Base-by-base conservation (phyloP, 192 early-diverging fungal genomes). In the Podila minutissima region DNA sequence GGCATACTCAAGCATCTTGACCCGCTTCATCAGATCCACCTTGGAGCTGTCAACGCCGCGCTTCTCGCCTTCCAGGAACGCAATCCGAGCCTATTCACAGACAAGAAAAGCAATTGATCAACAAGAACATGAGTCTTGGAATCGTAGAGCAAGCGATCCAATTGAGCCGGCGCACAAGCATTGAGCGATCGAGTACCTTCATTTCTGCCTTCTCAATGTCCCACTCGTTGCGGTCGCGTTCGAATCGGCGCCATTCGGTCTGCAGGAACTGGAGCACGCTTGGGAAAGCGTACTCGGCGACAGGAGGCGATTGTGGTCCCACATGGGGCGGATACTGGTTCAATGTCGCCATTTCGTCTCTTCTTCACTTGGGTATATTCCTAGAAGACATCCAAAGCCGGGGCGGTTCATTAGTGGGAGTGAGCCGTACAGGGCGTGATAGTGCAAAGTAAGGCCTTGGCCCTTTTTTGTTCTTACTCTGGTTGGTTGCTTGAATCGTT, bases 1-100 rank as follows among this genome's bases (percentile, higher is more conserved):
- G 15, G 93, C 91, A 83, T 88, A 94, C 77, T 96, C 94, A 12
- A 96, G 86, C 95, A 96, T 96, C 81, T 94, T 95, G 31, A 94
- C 88, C 20, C 94, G 85, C 74, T 90, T 87, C 82, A 92, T 82
- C 68, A 96, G 75, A 84, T 95, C 94, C 33, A 83, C 78, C 72
- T 92, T 93, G 59, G 90, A 66, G 59, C 90, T 94, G 58, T 95
- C 94, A 50, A 91, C 76, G n/a, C 89, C 94, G 41, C 91, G 79
- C 32, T 91, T 84, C 74, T 95, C 93, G 26, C 94, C 94, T 69
- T 93, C 91, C 46, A 96, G 84, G 66, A 92, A 85, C 11, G 94
- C 91, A 60, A 96, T 84, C 26, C 91, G 86, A 19, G 93, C 89
- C 95, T 96, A 41, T 64, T 59, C 35, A 10, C 4, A 9, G 35